A percentile compares a stretch with the other conserved stretches of the same genome.
These are phyloP conservation scores for Veloboletus limbatus DNA, from an alignment of 1,284 basidiomycete genomes.

Conservation along the genomic window DNA sequence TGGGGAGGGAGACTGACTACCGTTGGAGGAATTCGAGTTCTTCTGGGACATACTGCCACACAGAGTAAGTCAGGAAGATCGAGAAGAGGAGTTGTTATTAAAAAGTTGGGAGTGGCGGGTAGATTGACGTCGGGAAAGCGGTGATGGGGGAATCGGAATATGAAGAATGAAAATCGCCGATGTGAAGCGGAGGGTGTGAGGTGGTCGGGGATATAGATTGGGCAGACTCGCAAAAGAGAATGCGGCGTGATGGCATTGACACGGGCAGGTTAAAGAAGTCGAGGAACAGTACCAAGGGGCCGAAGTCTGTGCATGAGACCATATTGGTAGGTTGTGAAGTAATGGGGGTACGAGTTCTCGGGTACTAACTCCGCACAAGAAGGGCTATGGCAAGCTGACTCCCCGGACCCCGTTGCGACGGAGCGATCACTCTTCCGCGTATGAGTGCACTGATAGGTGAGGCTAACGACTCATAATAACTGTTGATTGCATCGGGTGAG, in stretches of 20 bases:
- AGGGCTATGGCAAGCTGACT: constrained; percentile 19
- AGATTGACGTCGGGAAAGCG: constrained; percentile 23
- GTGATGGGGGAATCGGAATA: constrained; percentile 26
- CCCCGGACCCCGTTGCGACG: constrained; percentile 26
- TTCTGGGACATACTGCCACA: constrained; percentile 22
- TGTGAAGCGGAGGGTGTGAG: constrained; percentile 10
- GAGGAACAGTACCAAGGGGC: constrained; percentile 27
- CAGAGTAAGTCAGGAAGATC: constrained; percentile 20
- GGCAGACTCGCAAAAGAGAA: constrained; percentile 27
- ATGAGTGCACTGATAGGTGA: too few relatives aligned
- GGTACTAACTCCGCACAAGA: constrained; percentile 33
- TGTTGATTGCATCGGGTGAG: constrained; percentile 20
- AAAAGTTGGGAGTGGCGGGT: constrained; percentile 9
- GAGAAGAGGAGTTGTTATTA: constrained; percentile 24
- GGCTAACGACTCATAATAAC: constrained; percentile 4
- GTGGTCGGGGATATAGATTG: constrained; percentile 34
- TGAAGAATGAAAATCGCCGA: constrained; percentile 30
- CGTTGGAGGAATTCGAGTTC: constrained; percentile 35
- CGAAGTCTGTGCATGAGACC: constrained; percentile 35
- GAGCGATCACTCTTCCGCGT: constrained; percentile 14
- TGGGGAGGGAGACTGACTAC: constrained; percentile 45
- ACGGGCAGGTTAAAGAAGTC: constrained; percentile 31
- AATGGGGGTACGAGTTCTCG: constrained; percentile 30
- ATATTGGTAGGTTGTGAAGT: constrained; percentile 33
- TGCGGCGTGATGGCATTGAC: constrained; percentile 34